Evolutionary conservation across 2,329 filamentous ascomycete genomes (phyloP).

Genomic region (Exophiala sp.): DNA sequence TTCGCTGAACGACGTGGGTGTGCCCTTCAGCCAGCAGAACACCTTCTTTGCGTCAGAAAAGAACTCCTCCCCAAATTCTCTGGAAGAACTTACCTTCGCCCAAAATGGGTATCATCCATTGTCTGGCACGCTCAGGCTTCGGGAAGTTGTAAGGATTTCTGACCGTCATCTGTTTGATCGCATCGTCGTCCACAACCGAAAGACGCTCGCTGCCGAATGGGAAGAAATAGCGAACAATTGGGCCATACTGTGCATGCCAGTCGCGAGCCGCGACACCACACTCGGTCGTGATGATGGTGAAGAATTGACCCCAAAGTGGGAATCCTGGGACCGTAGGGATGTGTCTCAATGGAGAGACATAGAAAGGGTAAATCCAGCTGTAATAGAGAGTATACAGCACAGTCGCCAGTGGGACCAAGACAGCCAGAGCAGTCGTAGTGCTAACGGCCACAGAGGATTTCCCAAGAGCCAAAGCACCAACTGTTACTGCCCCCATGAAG

Average conservation of each 20-base stretch:
- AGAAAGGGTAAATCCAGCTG: conserved; percentile 51
- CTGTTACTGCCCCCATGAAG: background rate
- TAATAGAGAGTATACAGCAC: conserved; percentile 21
- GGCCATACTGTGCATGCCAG: conserved; percentile 38
- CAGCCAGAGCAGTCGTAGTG: background rate
- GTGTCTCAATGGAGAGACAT: conserved; percentile 56
- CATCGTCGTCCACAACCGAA: conserved; percentile 44
- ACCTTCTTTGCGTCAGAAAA: conserved; percentile 25
- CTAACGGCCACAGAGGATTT: background rate
- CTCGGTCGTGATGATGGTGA: conserved; percentile 42
- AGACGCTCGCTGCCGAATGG: conserved; percentile 45
- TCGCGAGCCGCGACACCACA: conserved; percentile 38
- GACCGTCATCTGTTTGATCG: conserved; percentile 45
- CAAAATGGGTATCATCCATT: conserved; percentile 45
- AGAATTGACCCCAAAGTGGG: conserved; percentile 45
- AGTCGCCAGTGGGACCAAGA: conserved; percentile 1
- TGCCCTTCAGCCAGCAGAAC: conserved; percentile 43
- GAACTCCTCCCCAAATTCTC: background rate
- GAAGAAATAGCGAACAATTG: conserved; percentile 46
- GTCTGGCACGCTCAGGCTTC: conserved; percentile 37
- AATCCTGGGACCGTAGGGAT: conserved; percentile 47
- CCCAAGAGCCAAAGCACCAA: background rate
- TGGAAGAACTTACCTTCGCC: conserved; percentile 31
- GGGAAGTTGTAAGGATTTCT: conserved; percentile 43
- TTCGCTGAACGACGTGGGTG: conserved; percentile 44